A percentile compares a stretch with the other conserved stretches of the same genome.
phyloP scores from a whole-genome alignment of 2,329 filamentous ascomycete species.

The Fusarium penzigii region DNA sequence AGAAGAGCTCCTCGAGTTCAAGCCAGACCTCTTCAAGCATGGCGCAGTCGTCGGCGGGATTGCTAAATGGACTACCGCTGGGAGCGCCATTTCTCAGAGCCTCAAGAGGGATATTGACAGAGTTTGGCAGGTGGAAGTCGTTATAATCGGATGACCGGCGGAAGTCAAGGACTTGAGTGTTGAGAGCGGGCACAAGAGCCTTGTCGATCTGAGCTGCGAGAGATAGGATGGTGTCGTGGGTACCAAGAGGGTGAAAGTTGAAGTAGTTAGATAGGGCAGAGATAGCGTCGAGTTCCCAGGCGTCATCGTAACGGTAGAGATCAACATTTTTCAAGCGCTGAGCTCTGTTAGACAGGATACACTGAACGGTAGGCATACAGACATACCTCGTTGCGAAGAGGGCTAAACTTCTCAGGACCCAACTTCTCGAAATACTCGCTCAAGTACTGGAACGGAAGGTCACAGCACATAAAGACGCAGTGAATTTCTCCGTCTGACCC shows the following conservation, averaged over 20 bases:
- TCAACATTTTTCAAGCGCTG: constrained; percentile 51
- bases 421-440: constrained; percentile 60
- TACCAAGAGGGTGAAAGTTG: constrained; percentile 25
- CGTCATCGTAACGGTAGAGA: constrained; percentile 55
- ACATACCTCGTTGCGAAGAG: constrained; percentile 44
- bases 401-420: constrained; percentile 47
- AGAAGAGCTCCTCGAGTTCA: constrained; percentile 48
- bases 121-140: constrained; percentile 45
- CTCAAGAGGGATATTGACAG: constrained; percentile 48
- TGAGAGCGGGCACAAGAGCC: constrained; percentile 25
- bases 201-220: constrained; percentile 29
- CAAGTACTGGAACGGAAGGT: constrained; percentile 63
- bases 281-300: constrained; percentile 50
- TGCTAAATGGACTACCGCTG: constrained; percentile 35
- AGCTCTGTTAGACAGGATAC: constrained; percentile 16
- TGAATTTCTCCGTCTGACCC: constrained; percentile 48
- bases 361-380: rapidly evolving
- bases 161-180: constrained; percentile 46
- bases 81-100: constrained; percentile 31
- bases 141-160: constrained; percentile 43
- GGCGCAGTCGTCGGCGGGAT: constrained; percentile 47
- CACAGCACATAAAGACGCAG: constrained; percentile 62
- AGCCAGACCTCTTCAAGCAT: constrained; percentile 50
- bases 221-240: constrained; percentile 26
- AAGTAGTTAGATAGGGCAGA: constrained; percentile 41